Percentiles rank a stretch among this genome's conserved stretches.
These are phyloP conservation scores for Phaseolus coccineus DNA, from an alignment of 331 rosid genomes.

Conservation along the genomic window DNA sequence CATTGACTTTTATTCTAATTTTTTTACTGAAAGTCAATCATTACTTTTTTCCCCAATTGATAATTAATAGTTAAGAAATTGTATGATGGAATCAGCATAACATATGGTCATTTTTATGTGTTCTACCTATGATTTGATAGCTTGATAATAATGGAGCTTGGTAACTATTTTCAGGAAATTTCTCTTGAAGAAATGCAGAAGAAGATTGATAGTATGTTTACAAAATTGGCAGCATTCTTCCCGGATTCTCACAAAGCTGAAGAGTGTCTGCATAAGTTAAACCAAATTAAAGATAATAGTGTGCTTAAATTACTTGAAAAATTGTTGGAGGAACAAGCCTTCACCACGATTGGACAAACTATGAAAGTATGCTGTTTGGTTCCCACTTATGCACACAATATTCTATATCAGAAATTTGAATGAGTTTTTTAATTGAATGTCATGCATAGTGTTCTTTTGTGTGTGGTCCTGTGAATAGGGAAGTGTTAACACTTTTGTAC, in stretches of 20 bases:
- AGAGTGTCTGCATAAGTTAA: constrained; percentile 72
- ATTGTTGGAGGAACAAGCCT: constrained; percentile 65
- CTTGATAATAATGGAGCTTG: constrained; percentile 29
- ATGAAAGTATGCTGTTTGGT: constrained; percentile 61
- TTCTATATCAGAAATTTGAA: constrained; percentile 16
- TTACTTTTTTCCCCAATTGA: not conserved
- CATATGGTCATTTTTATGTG: not conserved
- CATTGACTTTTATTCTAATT: constrained; percentile 6
- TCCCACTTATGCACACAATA: constrained; percentile 36
- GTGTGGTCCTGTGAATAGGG: not conserved
- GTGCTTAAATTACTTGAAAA: constrained; percentile 66
- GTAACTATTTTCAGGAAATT: constrained; percentile 64
- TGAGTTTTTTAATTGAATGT: not conserved
- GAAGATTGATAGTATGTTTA: constrained; percentile 56
- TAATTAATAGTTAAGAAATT: constrained; percentile 15
- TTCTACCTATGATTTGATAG: constrained; percentile 43
- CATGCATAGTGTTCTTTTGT: constrained; percentile 23
- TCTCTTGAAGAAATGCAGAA: constrained; percentile 69
- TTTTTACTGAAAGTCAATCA: not conserved
- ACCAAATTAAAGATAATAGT: constrained; percentile 74
- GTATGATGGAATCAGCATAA: constrained; percentile 2
- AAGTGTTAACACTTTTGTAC: constrained; percentile 2
- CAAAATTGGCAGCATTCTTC: constrained; percentile 71
- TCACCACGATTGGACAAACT: constrained; percentile 47
- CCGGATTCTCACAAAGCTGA: constrained; percentile 80